Evolutionary conservation across 345 rosid genomes (phyloP).

Genomic region (Mangifera indica): DNA sequence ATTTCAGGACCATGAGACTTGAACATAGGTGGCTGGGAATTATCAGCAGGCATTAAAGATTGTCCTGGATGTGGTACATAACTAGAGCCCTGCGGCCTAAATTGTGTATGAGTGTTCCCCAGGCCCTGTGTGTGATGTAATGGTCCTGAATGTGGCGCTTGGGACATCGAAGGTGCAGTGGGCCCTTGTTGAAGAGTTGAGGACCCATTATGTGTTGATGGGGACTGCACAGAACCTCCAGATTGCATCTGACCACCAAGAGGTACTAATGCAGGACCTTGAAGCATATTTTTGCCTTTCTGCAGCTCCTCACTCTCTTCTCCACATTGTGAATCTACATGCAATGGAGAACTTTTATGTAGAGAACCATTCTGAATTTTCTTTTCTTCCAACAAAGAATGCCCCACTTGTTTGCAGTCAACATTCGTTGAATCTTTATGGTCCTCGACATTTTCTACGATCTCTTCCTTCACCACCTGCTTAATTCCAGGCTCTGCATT

Average conservation of each 20-base stretch:
- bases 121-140: constrained; percentile 31
- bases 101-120: constrained; percentile 33
- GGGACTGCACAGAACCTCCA: constrained; percentile 24
- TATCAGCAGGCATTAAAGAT: background rate
- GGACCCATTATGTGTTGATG: constrained; percentile 24
- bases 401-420: constrained; percentile 23
- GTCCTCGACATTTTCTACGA: constrained; percentile 22
- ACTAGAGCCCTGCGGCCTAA: constrained; percentile 40
- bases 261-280: constrained; percentile 31
- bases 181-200: constrained; percentile 41
- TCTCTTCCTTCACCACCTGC: constrained; percentile 37
- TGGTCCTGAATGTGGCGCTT: constrained; percentile 40
- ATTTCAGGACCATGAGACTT: constrained; percentile 36
- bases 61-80: constrained; percentile 23
- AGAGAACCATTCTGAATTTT: constrained; percentile 27
- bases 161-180: constrained; percentile 37
- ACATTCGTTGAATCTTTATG: constrained; percentile 30
- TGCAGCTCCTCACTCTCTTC: constrained; percentile 27
- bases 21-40: constrained; percentile 19
- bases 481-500: constrained; percentile 25
- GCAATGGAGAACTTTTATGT: constrained; percentile 24
- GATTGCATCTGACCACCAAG: constrained; percentile 29
- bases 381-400: constrained; percentile 27
- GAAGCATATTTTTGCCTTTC: constrained; percentile 24
- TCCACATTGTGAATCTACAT: constrained; percentile 28